Evolutionary conservation across 2,329 filamentous ascomycete genomes (phyloP).

Genomic region (Lachnellula occidentalis): DNA sequence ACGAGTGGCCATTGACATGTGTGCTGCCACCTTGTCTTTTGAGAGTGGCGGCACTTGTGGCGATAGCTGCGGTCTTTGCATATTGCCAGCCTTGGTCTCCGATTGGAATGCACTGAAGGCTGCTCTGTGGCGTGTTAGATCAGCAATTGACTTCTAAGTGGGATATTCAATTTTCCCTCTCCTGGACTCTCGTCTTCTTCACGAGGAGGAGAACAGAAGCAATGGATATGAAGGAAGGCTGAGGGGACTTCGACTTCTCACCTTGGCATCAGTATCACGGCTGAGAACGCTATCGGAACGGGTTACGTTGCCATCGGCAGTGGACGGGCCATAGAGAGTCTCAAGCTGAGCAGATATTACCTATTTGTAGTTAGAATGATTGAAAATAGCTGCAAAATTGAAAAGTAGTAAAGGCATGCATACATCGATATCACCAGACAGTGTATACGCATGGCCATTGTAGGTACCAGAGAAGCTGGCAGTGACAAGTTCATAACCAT

Average conservation of each 20-base stretch:
- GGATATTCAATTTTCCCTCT: neutral
- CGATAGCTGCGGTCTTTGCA: neutral
- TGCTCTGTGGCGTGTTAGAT: neutral
- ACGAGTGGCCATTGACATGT: neutral
- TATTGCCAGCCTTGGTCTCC: neutral
- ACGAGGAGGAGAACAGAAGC: too few species aligned
- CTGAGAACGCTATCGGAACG: too few species aligned
- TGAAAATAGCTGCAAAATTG: too few species aligned
- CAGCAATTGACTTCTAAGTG: neutral
- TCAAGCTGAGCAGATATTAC: neutral
- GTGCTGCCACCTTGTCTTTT: neutral
- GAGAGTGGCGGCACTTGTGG: neutral
- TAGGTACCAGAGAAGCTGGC: neutral
- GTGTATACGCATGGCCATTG: neutral
- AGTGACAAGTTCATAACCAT: neutral
- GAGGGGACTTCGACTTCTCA: too few species aligned
- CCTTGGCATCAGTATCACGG: too few species aligned
- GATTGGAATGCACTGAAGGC: neutral
- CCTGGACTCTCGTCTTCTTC: too few species aligned
- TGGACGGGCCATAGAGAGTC: neutral
- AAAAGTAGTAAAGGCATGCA: too few species aligned
- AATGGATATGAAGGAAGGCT: too few species aligned
- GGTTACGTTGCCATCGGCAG: too few species aligned
- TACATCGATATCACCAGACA: neutral
- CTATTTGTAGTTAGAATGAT: too few species aligned